Conservation (phyloP, 768 basidiomycete genomes). For the Phylloporus scabripes region DNA sequence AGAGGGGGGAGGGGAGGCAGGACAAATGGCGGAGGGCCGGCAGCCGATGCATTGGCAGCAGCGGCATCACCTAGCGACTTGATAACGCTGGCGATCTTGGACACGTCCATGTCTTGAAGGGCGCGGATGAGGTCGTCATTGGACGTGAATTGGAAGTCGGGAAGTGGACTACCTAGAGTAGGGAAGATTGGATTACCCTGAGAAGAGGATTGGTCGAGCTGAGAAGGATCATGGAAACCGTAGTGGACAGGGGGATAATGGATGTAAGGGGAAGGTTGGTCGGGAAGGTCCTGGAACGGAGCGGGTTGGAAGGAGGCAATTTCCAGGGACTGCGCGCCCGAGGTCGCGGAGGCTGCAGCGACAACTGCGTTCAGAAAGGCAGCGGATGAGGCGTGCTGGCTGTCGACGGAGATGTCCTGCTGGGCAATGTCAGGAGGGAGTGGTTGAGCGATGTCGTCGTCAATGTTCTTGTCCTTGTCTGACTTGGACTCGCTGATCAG, state of each 20-base stretch:
- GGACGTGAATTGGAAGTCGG: constrained; percentile 43
- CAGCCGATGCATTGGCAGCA: constrained; percentile 33
- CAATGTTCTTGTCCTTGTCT: constrained; percentile 27
- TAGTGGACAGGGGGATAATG: constrained; percentile 30
- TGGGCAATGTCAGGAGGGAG: constrained; percentile 29
- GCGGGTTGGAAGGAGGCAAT: constrained; percentile 27
- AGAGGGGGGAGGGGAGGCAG: constrained; percentile 18
- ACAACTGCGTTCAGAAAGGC: constrained; percentile 62
- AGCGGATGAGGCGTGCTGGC: constrained; percentile 45
- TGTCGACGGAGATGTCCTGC: constrained; percentile 23
- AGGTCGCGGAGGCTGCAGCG: constrained; percentile 54
- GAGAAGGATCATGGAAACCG: constrained; percentile 25
- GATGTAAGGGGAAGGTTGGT: constrained; percentile 22
- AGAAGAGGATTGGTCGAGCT: constrained; percentile 23
- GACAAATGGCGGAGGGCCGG: constrained; percentile 18
- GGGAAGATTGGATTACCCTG: constrained; percentile 28
- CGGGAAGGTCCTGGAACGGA: constrained; percentile 29
- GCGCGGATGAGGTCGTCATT: constrained; percentile 72
- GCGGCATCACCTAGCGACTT: constrained; percentile 60
- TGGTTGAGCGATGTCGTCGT: constrained; percentile 29
- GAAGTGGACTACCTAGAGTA: constrained; percentile 18
- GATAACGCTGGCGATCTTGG: constrained; percentile 63
- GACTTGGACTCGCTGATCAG: constrained; percentile 28
- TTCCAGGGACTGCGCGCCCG: constrained; percentile 29
- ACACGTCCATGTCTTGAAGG: constrained; percentile 62